A percentile compares a stretch with the other conserved stretches of the same genome.
Conservation (phyloP, 1,139 yeast species). For the Arxiozyma slooffiae region DNA sequence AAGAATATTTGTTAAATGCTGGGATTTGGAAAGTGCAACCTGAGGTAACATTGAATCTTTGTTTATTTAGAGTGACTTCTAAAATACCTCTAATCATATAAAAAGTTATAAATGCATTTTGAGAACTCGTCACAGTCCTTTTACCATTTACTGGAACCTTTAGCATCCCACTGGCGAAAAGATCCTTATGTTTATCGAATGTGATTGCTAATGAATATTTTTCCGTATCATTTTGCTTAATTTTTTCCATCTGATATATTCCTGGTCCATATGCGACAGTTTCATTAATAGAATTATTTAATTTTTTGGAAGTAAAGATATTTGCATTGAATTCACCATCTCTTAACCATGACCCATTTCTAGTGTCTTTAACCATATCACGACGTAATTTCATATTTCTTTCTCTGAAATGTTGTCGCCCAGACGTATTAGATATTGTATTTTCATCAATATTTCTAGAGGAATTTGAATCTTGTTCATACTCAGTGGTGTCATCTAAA, state of each 20-base stretch:
- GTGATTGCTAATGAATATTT: constrained; percentile 55
- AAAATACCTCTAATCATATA: constrained; percentile 63
- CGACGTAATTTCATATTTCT: constrained; percentile 6
- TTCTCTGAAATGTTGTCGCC: constrained; percentile 3
- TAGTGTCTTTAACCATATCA: constrained; percentile 2
- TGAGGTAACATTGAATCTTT: constrained; percentile 49
- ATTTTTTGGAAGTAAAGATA: constrained; percentile 39
- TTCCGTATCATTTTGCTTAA: constrained; percentile 41
- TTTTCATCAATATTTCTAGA: neutral
- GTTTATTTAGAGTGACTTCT: constrained; percentile 56
- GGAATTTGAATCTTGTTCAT: neutral
- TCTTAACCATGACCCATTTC: constrained; percentile 48
- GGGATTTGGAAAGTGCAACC: constrained; percentile 84
- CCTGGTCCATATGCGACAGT: constrained; percentile 65
- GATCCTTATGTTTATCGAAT: constrained; percentile 56
- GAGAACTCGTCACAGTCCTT: constrained; percentile 56
- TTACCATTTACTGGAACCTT: constrained; percentile 55
- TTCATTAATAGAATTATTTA: constrained; percentile 36
- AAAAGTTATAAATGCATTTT: constrained; percentile 61
- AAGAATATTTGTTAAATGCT: constrained; percentile 59
- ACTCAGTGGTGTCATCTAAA: neutral
- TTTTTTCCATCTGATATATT: constrained; percentile 40
- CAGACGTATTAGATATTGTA: neutral
- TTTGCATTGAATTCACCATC: constrained; percentile 45
- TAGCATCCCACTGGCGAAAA: constrained; percentile 69